Evolutionary conservation across 371 early-diverging fungal species (phyloP), one percentile per base, ranked within the genome.

Genomic region (Smittium mucronatum): DNA sequence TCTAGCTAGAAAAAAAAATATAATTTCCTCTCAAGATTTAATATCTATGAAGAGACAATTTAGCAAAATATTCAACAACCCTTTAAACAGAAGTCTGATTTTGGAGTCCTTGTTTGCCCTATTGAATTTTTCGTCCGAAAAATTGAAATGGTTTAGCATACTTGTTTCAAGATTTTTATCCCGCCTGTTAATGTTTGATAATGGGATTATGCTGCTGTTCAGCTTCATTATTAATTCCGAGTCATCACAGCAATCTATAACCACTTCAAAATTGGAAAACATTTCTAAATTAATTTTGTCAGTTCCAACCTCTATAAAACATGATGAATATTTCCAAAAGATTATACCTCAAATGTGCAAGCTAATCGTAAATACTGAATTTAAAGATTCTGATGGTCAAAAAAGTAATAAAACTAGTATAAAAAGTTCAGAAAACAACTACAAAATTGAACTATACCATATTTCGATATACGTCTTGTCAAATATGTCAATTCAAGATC

Each of bases 61-160:
- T 59, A 59, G n/a, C 15, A 16, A 15, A 2, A 26, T 59, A 8
- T 59, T 59, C 28, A 59, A 59, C 26, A 28, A 59, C n/a, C 15
- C n/a, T 2, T 5, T n/a, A 21, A 59, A 59, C 59, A 59, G n/a
- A 59, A 28, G 28, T 5, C 28, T 28, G 26, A 59, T 59, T 5
- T 5, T 59, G 15, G 59, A 59, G 26, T 59, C 59, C 11, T 28
- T 59, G 5, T 59, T 59, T 59, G 15, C 59, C 11, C 2, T 59
- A 16, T 2, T 59, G n/a, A 59, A 15, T 5, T 59, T 59, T 28
- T n/a, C n/a, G 11, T 5, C 15, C 26, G 28, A 26, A 59, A 59
- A 59, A 28, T n/a, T 59, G n/a, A 59, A 59, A 59, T 59, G 59
- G 59, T 59, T 59, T 59, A 59, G 26, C 5, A 26, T 28, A 16